These are phyloP conservation scores for Coemansia sp. DNA, from an alignment of 192 early-diverging fungal species.

Conservation along the genomic window DNA sequence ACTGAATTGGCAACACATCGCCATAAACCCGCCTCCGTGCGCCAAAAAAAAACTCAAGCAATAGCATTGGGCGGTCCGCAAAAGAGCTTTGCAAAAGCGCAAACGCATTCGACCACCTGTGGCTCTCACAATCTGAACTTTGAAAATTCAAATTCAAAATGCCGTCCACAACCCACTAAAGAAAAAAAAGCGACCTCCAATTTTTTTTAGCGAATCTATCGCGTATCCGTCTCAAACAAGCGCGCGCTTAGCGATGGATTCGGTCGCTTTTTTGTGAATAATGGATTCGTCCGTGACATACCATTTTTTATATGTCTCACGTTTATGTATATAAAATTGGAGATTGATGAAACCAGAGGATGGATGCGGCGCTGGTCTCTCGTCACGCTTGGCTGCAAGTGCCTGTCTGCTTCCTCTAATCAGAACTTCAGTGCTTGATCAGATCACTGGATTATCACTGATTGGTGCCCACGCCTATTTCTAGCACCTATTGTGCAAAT, in stretches of 20 bases:
- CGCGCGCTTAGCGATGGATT: neutral
- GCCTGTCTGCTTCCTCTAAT: neutral
- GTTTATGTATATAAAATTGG: conserved; percentile 2
- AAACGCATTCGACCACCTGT: neutral
- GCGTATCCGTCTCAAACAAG: neutral
- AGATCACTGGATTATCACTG: neutral
- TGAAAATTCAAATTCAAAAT: neutral
- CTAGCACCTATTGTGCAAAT: neutral
- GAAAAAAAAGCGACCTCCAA: neutral
- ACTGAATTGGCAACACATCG: neutral
- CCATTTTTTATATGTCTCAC: conserved; percentile 3
- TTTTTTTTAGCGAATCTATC: neutral
- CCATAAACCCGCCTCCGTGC: neutral
- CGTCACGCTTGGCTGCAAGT: neutral
- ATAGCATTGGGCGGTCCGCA: neutral
- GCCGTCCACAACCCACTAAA: neutral
- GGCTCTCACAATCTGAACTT: neutral
- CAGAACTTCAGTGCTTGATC: neutral
- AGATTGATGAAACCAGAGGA: conserved; percentile 3
- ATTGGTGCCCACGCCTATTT: neutral
- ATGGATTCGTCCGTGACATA: conserved; percentile 1
- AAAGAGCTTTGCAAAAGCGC: neutral
- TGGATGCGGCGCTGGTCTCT: neutral
- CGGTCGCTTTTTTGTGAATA: neutral
- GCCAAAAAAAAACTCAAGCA: neutral